Evolutionary conservation across 768 basidiomycete genomes (phyloP).

Genomic region (Dioszegia crocea): DNA sequence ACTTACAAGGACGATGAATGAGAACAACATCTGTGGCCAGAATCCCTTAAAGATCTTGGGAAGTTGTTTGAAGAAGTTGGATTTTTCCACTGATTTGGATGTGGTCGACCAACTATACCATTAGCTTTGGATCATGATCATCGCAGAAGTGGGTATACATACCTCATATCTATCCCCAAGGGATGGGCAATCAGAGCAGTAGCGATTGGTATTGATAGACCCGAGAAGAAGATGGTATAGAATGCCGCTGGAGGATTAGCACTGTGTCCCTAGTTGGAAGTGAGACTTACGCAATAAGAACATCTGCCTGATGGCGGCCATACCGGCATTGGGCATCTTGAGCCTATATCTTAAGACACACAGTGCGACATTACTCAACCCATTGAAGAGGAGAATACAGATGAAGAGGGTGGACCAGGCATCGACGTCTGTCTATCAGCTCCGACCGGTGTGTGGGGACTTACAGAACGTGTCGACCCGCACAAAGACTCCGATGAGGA

Average conservation of each 20-base stretch:
- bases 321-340: conserved; percentile 15
- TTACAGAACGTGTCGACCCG: conserved; percentile 55
- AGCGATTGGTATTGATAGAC: conserved; percentile 66
- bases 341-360: conserved; percentile 19
- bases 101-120: conserved; percentile 56
- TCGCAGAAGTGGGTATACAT: background rate
- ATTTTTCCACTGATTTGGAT: conserved; percentile 77
- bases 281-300: conserved; percentile 65
- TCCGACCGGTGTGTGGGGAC: conserved; percentile 47
- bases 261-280: conserved; percentile 56
- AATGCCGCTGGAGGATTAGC: conserved; percentile 57
- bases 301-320: conserved; percentile 17
- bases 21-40: conserved; percentile 59
- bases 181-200: conserved; percentile 59
- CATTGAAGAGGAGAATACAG: conserved; percentile 63
- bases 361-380: conserved; percentile 62
- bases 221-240: conserved; percentile 59
- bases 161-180: conserved; percentile 59
- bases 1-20: conserved; percentile 40
- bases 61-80: conserved; percentile 86
- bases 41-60: conserved; percentile 78
- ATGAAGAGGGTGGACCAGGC: conserved; percentile 64
- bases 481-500: conserved; percentile 57
- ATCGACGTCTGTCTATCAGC: background rate
- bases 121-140: background rate